Evolutionary conservation across 768 basidiomycete species (phyloP), one percentile per base, ranked within the genome.

Genomic region (Tubosaeta brunneosetosa): DNA sequence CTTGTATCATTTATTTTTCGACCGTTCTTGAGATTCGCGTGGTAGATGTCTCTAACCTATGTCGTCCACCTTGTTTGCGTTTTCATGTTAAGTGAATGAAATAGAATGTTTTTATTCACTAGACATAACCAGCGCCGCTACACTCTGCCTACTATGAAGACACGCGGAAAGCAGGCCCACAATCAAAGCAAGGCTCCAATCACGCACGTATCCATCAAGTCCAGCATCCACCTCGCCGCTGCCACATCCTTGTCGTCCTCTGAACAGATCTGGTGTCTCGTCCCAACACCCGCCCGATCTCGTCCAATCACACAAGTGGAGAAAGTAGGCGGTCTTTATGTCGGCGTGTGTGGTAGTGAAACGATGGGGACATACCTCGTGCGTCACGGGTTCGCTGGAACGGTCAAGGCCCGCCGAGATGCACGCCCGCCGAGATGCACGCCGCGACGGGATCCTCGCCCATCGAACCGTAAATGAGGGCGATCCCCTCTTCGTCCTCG

Each of bases 161-260:
- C 10, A 32, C 6, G 9, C 22, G 22, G 22, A 22, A 22, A 22
- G 22, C 19, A n/a, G 19, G 29, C 25, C 17, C 36, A 29, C 22
- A 2, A 25, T 65, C 57, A 67, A 31, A 55, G 25, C 49, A 63
- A 36, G 46, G 67, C 63, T 49, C 56, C 63, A n/a, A 68, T 59
- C 40, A 13, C 52, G 27, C 50, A 57, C 49, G 61, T 62, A 49
- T 77, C 77, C 49, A 78, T 66, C 51, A 69, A 63, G n/a, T 80
- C 77, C 64, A 88, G 60, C 47, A 85, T 82, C 41, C 70, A 63
- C 61, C 78, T 72, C 45, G 86, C 85, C 49, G 74, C 77, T 47
- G 80, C 75, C 16, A 85, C 80, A 53, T 85, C 81, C 61, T 71
- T 71, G 61, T 86, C 84, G 36, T 82, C 82, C 54, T 85, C 84